Base-by-base conservation (phyloP, 495 filamentous ascomycete species). In the Penicillium dipodomyicola region DNA sequence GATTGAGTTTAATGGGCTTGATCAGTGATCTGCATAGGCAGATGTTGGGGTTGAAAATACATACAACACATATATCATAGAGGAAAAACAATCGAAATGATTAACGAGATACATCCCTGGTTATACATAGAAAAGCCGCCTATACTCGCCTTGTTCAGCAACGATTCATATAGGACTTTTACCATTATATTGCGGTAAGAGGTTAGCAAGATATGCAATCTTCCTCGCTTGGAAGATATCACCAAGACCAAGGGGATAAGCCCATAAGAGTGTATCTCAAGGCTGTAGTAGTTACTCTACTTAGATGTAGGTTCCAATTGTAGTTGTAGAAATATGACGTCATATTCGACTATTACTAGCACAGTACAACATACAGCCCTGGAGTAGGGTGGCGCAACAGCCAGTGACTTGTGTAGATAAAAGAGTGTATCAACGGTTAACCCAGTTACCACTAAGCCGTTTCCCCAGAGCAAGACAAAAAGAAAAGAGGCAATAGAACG, bases 1-100 rank as follows among this genome's bases (percentile, higher is more conserved):
- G 67, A 85, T 97, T 59, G 89, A 95, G 74, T 79, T 91, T 62
- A 91, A 96, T 76, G 93, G 93, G 10, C 65, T 96, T 69, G 92
- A 96, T 77, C 80, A 80, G 58, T 84, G 64, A 74, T 63, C n/a
- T 29, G 20, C 30, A 32, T 19, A 47, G 22, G 29, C 14, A 19
- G 14, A 5, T 20, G 22, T 9, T n/a, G 17, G 14, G 42, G 11
- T 43, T 10, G 4, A 42, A 30, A 41, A 41, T 25, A 49, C 22
- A 40, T 30, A 42, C 2, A 41, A 10, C 37, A 17, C n/a, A 27
- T 32, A 27, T 17, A 19, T 41, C 10, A 9, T 52, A 52, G 35
- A 52, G 22, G 33, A 27, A 12, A 27, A n/a, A 25, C 15, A 41
- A 40, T 52, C n/a, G 37, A 30, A 41, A 52, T 22, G 23, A 42